Conservation (phyloP, 2,329 filamentous ascomycete species). For the Myriosclerotinia scirpicola region DNA sequence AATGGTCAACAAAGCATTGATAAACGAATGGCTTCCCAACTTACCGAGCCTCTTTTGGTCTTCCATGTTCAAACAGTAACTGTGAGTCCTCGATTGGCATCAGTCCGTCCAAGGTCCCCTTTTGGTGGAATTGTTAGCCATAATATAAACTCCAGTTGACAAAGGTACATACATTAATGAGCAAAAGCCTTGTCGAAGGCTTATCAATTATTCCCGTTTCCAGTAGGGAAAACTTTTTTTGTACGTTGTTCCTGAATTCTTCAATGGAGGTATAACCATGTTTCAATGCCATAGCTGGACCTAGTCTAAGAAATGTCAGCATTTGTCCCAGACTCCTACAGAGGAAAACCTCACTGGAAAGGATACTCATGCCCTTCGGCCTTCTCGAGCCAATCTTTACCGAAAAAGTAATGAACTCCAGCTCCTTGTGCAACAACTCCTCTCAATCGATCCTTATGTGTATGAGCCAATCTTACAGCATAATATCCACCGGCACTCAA, state of each 20-base stretch:
- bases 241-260: slow-evolving; percentile 55
- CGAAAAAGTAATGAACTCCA: slow-evolving; percentile 62
- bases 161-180: slow-evolving; percentile 55
- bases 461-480: slow-evolving; percentile 65
- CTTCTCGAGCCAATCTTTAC: slow-evolving; percentile 57
- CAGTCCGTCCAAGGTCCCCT: slow-evolving; percentile 62
- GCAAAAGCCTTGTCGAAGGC: slow-evolving; percentile 56
- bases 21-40: neutral
- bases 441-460: slow-evolving; percentile 54
- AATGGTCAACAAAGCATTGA: neutral
- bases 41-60: slow-evolving; percentile 62
- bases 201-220: slow-evolving; percentile 57
- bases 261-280: slow-evolving; percentile 58
- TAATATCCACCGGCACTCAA: slow-evolving; percentile 68
- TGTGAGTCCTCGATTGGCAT: slow-evolving; percentile 69
- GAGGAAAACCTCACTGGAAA: slow-evolving; percentile 48
- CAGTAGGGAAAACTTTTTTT: slow-evolving; percentile 62
- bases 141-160: no score
- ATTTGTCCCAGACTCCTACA: neutral
- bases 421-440: slow-evolving; percentile 64
- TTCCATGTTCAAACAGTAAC: slow-evolving; percentile 63
- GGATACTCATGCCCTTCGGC: slow-evolving; percentile 68
- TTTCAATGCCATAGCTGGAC: slow-evolving; percentile 58
- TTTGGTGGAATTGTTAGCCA: neutral
- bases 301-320: slow-evolving; percentile 44